Base-by-base conservation (phyloP, 169 alveolate genomes). In the Amoebophrya sp. region DNA sequence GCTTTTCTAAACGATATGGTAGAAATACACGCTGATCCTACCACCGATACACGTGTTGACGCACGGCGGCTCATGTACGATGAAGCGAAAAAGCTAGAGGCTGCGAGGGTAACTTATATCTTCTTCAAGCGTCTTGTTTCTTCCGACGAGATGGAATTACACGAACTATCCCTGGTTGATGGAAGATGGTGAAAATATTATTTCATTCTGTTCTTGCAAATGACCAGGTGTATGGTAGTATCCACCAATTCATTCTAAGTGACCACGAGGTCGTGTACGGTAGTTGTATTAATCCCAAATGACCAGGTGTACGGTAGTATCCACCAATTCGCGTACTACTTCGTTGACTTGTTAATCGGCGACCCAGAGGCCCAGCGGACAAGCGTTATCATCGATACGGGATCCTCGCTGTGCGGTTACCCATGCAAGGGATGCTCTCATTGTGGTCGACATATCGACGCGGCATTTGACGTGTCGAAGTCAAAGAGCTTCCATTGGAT, bases 401-500 rank as follows among this genome's bases (percentile, higher is more conserved):
- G 94, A 2, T 40, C 78, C 41, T 54, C 90, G 34, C 41, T 93
- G 55, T 76, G 47, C 41, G 94, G 92, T 47, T 93, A 83, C 91
- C 93, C 94, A 33, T 94, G 94, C 34, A 76, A 91, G 54, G 92
- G 93, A 78, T 92, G 93, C 90, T 29, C n/a, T 0, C 53, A 76
- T 41, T 93, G 94, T 91, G 93, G 94, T 0, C 34, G 26, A n/a
- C 94, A 92, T 38, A 36, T 95, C 78, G 95, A 95, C 93, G 41
- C 92, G 40, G 94, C 94, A 41, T 95, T 93, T 91, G 95, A 95
- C 89, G 24, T 94, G n/a, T 93, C 94, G 40, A 92, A 76, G 29
- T 90, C 94, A 76, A 18, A 65, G 78, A 93, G 94, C 77, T 93
- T 93, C 41, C 38, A 53, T 39, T 94, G 95, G 91, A 0, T 92